These are phyloP conservation scores for Tolypocladium amazonense DNA, from an alignment of 2,329 filamentous ascomycete species.

Conservation along the genomic window DNA sequence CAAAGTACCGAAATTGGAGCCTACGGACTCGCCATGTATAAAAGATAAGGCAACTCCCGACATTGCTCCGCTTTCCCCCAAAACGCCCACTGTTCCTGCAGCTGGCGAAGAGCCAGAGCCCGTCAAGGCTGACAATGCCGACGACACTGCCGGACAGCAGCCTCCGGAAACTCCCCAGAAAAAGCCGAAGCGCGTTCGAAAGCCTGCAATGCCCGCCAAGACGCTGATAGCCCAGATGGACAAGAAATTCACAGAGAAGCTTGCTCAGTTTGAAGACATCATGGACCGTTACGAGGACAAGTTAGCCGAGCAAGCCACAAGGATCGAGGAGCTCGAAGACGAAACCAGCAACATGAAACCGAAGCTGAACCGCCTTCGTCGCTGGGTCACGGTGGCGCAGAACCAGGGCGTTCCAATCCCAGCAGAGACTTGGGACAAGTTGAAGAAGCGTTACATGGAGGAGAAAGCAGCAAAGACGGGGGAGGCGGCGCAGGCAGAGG, in stretches of 20 bases:
- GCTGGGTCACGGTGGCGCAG: background rate
- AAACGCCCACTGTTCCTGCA: background rate
- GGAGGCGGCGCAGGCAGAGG: too few relatives aligned
- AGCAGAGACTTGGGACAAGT: background rate
- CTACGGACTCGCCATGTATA: background rate
- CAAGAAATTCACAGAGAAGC: background rate
- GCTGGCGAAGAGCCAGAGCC: background rate
- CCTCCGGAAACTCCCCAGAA: background rate
- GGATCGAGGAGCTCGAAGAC: background rate
- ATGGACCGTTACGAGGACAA: background rate
- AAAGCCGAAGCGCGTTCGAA: background rate
- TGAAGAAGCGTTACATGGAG: background rate
- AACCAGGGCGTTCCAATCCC: background rate
- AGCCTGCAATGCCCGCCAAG: background rate
- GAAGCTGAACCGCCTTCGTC: background rate
- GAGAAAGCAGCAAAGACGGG: fast-evolving
- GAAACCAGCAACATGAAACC: background rate
- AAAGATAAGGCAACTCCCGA: background rate
- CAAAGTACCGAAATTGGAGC: background rate
- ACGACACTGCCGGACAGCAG: background rate
- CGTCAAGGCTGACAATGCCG: background rate
- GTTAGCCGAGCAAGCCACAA: background rate
- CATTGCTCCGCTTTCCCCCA: too few relatives aligned
- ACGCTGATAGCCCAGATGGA: background rate
- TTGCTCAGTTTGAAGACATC: background rate